Evolutionary conservation across 345 rosid genomes (phyloP).

Genomic region (Eucalyptus curtisii): DNA sequence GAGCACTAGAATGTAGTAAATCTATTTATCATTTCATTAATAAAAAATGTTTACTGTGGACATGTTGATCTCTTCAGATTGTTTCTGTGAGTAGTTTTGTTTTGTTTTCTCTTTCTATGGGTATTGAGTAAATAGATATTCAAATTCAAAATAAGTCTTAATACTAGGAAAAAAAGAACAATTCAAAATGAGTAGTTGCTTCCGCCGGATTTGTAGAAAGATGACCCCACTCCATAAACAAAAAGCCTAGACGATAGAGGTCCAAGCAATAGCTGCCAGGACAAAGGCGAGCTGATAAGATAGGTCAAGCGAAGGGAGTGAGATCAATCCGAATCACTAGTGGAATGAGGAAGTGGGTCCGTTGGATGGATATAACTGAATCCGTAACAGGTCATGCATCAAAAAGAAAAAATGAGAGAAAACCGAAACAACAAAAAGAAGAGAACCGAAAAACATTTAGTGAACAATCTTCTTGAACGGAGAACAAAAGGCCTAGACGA

Average conservation of each 20-base stretch:
- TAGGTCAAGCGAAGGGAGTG: not conserved
- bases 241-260: not conserved
- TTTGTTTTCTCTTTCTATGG: not conserved
- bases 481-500: not conserved
- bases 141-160: not conserved
- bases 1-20: not conserved
- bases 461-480: not conserved
- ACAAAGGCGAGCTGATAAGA: not conserved
- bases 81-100: not conserved
- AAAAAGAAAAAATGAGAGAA: no score
- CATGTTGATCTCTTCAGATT: not conserved
- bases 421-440: not conserved
- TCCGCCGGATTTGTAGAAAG: not conserved
- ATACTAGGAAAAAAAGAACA: not conserved
- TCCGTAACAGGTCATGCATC: not conserved
- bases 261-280: not conserved
- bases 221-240: not conserved
- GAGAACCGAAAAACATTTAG: not conserved
- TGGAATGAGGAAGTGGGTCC: no score
- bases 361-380: no score
- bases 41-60: not conserved
- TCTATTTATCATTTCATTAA: not conserved
- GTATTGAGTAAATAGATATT: not conserved
- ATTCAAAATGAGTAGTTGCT: not conserved
- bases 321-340: not conserved